Evolutionary conservation across 2,329 filamentous ascomycete genomes (phyloP).

Genomic region (Boeremia lycopersici): DNA sequence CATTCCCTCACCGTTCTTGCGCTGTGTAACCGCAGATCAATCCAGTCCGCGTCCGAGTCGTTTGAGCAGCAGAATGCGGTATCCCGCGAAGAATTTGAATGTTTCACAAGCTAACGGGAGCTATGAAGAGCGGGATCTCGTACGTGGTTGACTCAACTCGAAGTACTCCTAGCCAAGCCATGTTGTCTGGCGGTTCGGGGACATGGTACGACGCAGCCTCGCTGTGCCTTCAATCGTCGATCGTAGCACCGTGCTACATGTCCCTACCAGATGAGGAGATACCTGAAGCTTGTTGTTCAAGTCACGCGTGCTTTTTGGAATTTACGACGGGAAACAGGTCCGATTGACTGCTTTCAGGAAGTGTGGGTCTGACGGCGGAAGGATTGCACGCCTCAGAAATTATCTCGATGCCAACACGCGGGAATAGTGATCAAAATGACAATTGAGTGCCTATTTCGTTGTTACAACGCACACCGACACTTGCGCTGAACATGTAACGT

Average conservation of each 20-base stretch:
- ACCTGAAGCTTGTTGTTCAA: not conserved
- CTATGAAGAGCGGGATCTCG: not conserved
- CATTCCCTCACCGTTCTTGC: too few species aligned
- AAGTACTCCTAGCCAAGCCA: not conserved
- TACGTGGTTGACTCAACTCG: not conserved
- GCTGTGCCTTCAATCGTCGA: not conserved
- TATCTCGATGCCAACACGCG: not conserved
- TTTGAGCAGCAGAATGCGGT: not conserved
- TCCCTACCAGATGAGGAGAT: not conserved
- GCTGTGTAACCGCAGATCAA: not conserved
- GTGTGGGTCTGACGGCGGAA: not conserved
- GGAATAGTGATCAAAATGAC: too few species aligned
- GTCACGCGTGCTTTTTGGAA: slow-evolving; percentile 3
- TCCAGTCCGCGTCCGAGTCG: not conserved
- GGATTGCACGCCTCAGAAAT: not conserved
- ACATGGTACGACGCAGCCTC: slow-evolving; percentile 8
- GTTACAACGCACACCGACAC: slow-evolving; percentile 14
- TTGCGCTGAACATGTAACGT: slow-evolving; percentile 14
- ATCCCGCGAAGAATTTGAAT: not conserved
- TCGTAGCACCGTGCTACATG: slow-evolving; percentile 3
- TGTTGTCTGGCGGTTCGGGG: not conserved
- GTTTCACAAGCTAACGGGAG: not conserved
- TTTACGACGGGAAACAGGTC: not conserved
- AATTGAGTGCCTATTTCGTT: not conserved
- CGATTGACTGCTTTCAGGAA: not conserved